Base-by-base conservation (phyloP, 768 basidiomycete genomes). In the Daedalea quercina region DNA sequence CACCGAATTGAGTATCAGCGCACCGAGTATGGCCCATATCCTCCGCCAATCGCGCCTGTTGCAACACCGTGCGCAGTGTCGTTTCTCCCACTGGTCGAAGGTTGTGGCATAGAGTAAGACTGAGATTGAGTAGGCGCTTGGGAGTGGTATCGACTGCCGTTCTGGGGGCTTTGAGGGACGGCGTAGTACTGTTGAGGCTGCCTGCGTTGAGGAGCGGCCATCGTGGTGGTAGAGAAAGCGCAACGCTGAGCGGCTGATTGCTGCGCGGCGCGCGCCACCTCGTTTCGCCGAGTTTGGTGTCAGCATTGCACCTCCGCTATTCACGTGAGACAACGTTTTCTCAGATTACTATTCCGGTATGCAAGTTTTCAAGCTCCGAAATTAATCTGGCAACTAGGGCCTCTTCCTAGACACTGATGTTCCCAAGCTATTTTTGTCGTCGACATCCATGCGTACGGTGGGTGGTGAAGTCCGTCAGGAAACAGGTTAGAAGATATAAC, bases 21-120 rank as follows among this genome's bases (percentile, higher is more conserved):
- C 59, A 91, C 90, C n/a, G 88, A 84, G 71, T 92, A 92, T 23
- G 90, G 90, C 11, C 90, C 90, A 73, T 91, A 92, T 17, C 81
- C 82, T 23, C 80, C 78, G 3, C 90, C 90, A 62, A 93, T 87
- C 31, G 74, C 73, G 8, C 90, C 90, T 26, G 77, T 85, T 0
- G 87, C 88, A n/a, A 92, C 88, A 44, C 87, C 85, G 57, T 81
- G 84, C 9, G 85, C 79, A 44, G 87, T 83, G 20, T 80, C 80
- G 47, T 74, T 57, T 75, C 76, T 55, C 64, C 68, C 40, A 63
- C 63, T 54, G 64, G 25, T 24, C 8, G 59, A 45, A 31, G 48
- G 37, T 44, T 55, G 51, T 11, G 51, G 51, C 65, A 68, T 66
- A n/a, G 61, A 57, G 31, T 61, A 64, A 26, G 65, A 57, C 53